Percentiles rank a stretch among this genome's conserved stretches.
Conservation (phyloP, 768 basidiomycete genomes). For the Lactarius psammicola region DNA sequence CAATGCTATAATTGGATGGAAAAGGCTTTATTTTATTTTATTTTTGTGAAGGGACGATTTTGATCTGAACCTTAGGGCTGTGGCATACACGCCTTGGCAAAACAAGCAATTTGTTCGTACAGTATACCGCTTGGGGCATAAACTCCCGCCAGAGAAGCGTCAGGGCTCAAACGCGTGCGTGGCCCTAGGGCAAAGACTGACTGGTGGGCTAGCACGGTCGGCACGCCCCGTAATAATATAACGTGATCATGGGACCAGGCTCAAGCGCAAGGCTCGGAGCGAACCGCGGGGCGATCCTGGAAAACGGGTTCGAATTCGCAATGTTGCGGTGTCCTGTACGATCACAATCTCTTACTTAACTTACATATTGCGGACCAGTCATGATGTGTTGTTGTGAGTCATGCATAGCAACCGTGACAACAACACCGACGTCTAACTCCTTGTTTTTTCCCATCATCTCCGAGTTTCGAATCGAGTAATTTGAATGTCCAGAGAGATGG, state of each 20-base stretch:
- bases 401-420: not conserved
- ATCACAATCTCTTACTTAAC: constrained; percentile 5
- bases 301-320: constrained; percentile 14
- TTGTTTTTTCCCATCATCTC: constrained; percentile 1
- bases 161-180: constrained; percentile 2
- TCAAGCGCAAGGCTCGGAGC: not conserved
- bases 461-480: not conserved
- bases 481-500: not conserved
- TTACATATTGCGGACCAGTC: not conserved
- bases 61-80: constrained; percentile 16
- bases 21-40: not conserved
- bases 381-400: not conserved
- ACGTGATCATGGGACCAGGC: not conserved
- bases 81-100: not conserved
- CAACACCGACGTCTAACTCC: not conserved
- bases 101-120: not conserved
- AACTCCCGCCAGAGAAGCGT: constrained; percentile 9
- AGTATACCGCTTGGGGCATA: constrained; percentile 19
- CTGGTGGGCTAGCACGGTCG: not conserved
- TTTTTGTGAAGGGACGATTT: not conserved
- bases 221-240: constrained; percentile 1
- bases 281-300: constrained; percentile 13
- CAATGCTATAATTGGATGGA: not conserved
- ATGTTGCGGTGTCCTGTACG: not conserved
- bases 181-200: not conserved